Evolutionary conservation across 1,284 basidiomycete species (phyloP).

Genomic region (Tilletia walkeri): DNA sequence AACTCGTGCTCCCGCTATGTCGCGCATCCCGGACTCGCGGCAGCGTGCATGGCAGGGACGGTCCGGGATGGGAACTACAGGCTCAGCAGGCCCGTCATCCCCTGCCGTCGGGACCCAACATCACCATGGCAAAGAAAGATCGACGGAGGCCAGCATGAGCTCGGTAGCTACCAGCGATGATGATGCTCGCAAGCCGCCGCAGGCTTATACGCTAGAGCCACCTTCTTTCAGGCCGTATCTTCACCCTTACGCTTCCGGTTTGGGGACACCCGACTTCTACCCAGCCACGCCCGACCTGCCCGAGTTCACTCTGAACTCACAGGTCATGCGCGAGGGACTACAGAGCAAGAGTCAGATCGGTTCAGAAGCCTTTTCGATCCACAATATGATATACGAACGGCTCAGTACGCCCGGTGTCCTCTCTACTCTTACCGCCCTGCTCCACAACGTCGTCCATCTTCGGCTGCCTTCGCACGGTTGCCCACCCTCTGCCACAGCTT

Average conservation of each 20-base stretch:
- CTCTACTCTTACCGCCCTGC: slow-evolving; percentile 28
- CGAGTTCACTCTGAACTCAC: slow-evolving; percentile 66
- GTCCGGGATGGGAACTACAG: background rate
- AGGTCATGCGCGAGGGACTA: slow-evolving; percentile 81
- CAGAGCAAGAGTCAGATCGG: slow-evolving; percentile 57
- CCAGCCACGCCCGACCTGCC: slow-evolving; percentile 78
- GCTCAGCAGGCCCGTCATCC: too few species aligned
- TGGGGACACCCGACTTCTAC: slow-evolving; percentile 68
- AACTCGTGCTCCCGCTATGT: background rate
- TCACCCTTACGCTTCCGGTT: slow-evolving; percentile 29
- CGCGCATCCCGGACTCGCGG: background rate
- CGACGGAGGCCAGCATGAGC: too few species aligned
- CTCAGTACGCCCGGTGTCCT: slow-evolving; percentile 51
- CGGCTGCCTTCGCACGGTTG: slow-evolving; percentile 18
- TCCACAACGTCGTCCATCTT: slow-evolving; percentile 38
- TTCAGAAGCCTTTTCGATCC: slow-evolving; percentile 63
- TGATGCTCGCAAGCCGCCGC: too few species aligned
- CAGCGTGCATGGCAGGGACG: slow-evolving; percentile 7
- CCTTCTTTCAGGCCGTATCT: slow-evolving; percentile 47
- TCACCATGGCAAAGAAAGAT: too few species aligned
- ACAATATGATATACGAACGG: slow-evolving; percentile 61
- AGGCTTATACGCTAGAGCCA: slow-evolving; percentile 34
- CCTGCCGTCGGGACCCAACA: too few species aligned
- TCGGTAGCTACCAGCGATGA: too few species aligned
- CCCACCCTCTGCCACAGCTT: background rate